Base-by-base conservation (phyloP, 768 basidiomycete species). In the Lentinus brumalis region DNA sequence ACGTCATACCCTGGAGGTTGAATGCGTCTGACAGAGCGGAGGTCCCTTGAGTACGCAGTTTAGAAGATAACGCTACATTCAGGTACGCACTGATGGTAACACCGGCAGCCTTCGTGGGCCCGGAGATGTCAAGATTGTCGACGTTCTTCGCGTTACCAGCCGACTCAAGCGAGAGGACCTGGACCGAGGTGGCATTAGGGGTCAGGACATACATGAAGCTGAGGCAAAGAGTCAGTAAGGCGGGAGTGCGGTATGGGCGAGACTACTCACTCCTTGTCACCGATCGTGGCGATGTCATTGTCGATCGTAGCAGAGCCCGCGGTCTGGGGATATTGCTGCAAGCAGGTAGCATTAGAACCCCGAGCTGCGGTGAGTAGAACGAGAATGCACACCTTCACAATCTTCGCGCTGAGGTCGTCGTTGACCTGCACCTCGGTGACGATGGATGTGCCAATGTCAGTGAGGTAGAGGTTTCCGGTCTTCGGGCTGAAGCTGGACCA, bases 371-470 rank as follows among this genome's bases (percentile, higher is more conserved):
- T 26, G 21, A 26, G 21, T 26, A 26, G 21, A 26, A 26, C 1
- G 21, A 26, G 21, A 2, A 26, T 8, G 66, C 67, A 18, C 35
- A 76, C 79, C 72, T 77, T 79, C 45, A 82, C 79, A 44, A 83
- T 76, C n/a, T 73, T 71, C 5, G 73, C 78, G 56, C 75, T 74
- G 32, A 83, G 74, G 61, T 81, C 78, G 61, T 73, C 69, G 66
- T 81, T 77, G 47, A 84, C 75, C 47, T 75, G 73, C 42, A 82
- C 76, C 70, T 83, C 82, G 0, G 81, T 82, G 44, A 75, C 70
- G 18, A 57, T 66, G 29, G 63, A 51, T 2, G 70, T 71, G 38
- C 64, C 69, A 64, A 67, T 64, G 56, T 73, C 72, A 15, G 68
- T 71, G 46, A 73, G 47, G 67, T 70, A 73, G 66, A 72, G 73